These are phyloP conservation scores for Mortierella sp. DNA, from an alignment of 371 early-diverging fungal species.

Conservation along the genomic window DNA sequence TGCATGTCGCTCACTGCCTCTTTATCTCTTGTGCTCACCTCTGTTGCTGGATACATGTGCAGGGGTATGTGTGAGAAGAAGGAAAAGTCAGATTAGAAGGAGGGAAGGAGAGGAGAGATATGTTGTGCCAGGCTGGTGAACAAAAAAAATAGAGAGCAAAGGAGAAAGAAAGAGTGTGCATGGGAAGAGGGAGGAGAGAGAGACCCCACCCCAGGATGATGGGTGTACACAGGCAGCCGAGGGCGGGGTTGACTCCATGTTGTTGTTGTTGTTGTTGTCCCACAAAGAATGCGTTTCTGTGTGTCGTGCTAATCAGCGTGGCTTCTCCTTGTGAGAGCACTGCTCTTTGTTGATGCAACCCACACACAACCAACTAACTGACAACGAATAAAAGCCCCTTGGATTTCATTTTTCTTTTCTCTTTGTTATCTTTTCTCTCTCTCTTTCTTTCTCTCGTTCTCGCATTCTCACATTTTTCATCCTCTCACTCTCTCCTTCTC, in stretches of 20 bases:
- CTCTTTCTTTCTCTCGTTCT: background rate
- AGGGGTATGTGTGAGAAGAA: background rate
- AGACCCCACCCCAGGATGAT: background rate
- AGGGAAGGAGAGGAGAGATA: background rate
- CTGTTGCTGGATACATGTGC: background rate
- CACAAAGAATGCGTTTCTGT: background rate
- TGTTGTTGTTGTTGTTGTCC: background rate
- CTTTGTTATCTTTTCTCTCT: constrained; percentile 8
- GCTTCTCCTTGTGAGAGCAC: constrained; percentile 8
- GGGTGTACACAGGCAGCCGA: constrained; percentile 14
- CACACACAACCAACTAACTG: background rate
- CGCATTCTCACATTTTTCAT: background rate
- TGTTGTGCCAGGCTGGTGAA: background rate
- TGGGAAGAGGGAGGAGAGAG: background rate
- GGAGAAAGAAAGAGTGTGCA: background rate
- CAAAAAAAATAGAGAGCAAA: background rate
- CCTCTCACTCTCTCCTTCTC: background rate
- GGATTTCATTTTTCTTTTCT: background rate
- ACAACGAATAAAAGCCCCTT: background rate
- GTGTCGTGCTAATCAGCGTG: background rate
- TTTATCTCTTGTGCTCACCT: constrained; percentile 3
- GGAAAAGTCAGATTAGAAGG: background rate
- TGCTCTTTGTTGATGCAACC: background rate
- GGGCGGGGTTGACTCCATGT: background rate
- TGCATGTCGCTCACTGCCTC: background rate